Conservation (phyloP, 2,329 filamentous ascomycete genomes). For the Clarireedia homoeocarpa region DNA sequence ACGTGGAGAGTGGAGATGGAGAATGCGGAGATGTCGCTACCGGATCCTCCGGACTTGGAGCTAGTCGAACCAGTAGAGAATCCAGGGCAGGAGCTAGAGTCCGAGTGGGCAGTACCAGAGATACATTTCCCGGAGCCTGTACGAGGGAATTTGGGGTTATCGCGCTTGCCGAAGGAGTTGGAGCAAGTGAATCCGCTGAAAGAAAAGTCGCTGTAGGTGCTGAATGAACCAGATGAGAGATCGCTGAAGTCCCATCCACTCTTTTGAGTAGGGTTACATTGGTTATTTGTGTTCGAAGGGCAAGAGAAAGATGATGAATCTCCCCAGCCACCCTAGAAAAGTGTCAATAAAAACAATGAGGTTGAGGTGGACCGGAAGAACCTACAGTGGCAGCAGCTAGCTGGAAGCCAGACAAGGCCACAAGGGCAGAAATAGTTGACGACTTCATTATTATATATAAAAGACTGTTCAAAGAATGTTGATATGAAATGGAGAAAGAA, state of each 20-base stretch:
- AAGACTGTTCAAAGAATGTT: slow-evolving; percentile 18
- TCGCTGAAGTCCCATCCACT: slow-evolving; percentile 65
- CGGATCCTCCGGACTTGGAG: slow-evolving; percentile 19
- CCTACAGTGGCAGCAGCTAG: slow-evolving; percentile 36
- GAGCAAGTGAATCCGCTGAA: slow-evolving; percentile 68
- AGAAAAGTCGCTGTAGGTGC: slow-evolving; percentile 60
- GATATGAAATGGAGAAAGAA: slow-evolving; percentile 13
- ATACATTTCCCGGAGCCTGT: slow-evolving; percentile 46
- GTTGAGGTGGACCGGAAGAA: not conserved
- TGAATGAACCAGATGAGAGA: slow-evolving; percentile 53
- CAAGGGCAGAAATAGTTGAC: slow-evolving; percentile 23
- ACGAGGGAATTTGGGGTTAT: slow-evolving; percentile 35
- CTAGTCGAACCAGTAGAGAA: slow-evolving; percentile 43
- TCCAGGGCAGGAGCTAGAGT: slow-evolving; percentile 44
- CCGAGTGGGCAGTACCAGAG: slow-evolving; percentile 40
- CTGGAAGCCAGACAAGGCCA: slow-evolving; percentile 31
- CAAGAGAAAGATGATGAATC: slow-evolving; percentile 50
- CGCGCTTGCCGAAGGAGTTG: slow-evolving; percentile 52
- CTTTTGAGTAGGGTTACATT: slow-evolving; percentile 64
- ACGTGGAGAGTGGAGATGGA: slow-evolving; percentile 71
- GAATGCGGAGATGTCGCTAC: slow-evolving; percentile 44
- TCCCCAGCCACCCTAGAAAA: slow-evolving; percentile 36
- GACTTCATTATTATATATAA: slow-evolving; percentile 33
- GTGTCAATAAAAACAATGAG: slow-evolving; percentile 12
- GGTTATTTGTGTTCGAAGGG: slow-evolving; percentile 67